Evolutionary conservation across 768 basidiomycete genomes (phyloP).

Genomic region (Rubroboletus pulcherrimus): DNA sequence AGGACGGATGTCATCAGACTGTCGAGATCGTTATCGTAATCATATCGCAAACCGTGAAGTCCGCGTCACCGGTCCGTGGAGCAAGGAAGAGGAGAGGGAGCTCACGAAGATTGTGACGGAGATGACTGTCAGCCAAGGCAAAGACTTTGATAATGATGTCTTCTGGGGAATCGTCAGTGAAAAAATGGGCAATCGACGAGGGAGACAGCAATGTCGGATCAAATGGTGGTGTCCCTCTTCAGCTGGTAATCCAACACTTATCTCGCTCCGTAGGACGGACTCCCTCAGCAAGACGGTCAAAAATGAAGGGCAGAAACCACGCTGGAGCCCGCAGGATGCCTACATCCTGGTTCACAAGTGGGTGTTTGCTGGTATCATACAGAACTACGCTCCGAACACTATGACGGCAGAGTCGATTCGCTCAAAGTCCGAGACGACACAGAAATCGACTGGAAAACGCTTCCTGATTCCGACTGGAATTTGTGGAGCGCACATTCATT

Average conservation of each 20-base stretch:
- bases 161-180: conserved; percentile 80
- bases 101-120: conserved; percentile 71
- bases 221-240: conserved; percentile 60
- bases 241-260: background rate
- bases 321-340: conserved; percentile 75
- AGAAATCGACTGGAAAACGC: conserved; percentile 81
- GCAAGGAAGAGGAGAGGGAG: conserved; percentile 74
- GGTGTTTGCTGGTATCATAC: background rate
- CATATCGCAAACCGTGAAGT: conserved; percentile 67
- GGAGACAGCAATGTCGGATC: conserved; percentile 80
- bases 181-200: conserved; percentile 71
- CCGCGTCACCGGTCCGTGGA: conserved; percentile 68
- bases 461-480: conserved; percentile 75
- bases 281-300: conserved; percentile 68
- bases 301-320: conserved; percentile 62
- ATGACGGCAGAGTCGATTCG: conserved; percentile 57
- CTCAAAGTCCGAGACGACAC: conserved; percentile 74
- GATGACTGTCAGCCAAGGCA: conserved; percentile 70
- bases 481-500: conserved; percentile 79
- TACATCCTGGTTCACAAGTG: conserved; percentile 82
- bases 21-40: conserved; percentile 83
- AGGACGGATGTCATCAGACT: conserved; percentile 74
- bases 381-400: background rate
- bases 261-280: conserved; percentile 56
- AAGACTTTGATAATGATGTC: conserved; percentile 70